Evolutionary conservation across 352 stramenopile species (phyloP).

Genomic region (Phytopythium mirpurense): DNA sequence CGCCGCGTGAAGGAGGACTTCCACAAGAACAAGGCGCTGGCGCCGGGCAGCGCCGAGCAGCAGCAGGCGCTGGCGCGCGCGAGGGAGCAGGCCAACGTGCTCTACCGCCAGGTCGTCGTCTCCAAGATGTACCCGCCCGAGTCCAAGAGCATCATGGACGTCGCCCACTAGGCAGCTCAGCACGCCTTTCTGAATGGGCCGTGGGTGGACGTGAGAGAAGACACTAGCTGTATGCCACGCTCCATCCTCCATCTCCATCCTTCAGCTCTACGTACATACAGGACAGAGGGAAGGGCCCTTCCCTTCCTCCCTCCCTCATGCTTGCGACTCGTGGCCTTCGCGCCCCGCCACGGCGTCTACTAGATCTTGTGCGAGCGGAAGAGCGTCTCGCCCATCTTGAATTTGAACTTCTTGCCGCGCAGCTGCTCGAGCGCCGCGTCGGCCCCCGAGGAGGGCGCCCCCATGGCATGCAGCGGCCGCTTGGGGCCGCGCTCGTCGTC

Average conservation of each 20-base stretch:
- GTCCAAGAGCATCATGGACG: slow-evolving; percentile 68
- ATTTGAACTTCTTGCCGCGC: slow-evolving; percentile 84
- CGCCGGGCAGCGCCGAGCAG: slow-evolving; percentile 40
- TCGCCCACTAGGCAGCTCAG: slow-evolving; percentile 10
- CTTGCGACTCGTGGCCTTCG: too few species aligned
- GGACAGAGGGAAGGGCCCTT: too few species aligned
- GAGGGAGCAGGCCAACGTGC: slow-evolving; percentile 40
- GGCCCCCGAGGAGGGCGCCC: slow-evolving; percentile 9
- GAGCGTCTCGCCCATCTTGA: slow-evolving; percentile 75
- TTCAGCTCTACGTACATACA: too few species aligned
- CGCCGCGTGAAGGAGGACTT: slow-evolving; percentile 74
- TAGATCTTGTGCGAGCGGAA: slow-evolving; percentile 84
- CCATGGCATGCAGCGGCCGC: slow-evolving; percentile 23
- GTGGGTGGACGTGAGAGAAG: too few species aligned
- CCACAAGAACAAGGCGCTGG: slow-evolving; percentile 50
- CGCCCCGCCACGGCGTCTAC: too few species aligned
- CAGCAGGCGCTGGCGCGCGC: slow-evolving; percentile 37
- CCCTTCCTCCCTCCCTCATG: too few species aligned
- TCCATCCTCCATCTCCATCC: too few species aligned
- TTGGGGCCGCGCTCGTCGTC: slow-evolving; percentile 30
- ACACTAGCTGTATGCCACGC: too few species aligned
- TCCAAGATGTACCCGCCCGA: slow-evolving; percentile 65
- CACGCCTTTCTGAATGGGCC: too few species aligned
- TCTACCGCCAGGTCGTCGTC: slow-evolving; percentile 59
- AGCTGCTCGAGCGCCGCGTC: slow-evolving; percentile 63